Percentiles rank a stretch among this genome's conserved stretches.
Conservation (phyloP, 495 filamentous ascomycete species). For the Penicillium verhagenii region DNA sequence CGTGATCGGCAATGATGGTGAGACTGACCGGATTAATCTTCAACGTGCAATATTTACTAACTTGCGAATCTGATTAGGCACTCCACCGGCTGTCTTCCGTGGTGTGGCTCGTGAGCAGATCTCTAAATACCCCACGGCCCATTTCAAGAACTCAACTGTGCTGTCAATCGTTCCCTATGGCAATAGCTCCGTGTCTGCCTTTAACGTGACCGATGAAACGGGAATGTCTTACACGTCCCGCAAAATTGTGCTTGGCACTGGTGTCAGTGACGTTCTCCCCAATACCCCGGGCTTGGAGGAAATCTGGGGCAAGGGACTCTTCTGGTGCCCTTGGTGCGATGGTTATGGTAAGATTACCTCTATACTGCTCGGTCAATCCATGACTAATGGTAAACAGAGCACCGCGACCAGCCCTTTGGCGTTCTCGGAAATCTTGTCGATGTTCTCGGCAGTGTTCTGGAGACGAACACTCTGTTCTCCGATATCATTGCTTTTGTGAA, state of each 20-base stretch:
- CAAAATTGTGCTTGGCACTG: slow-evolving; percentile 56
- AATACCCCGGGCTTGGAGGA: slow-evolving; percentile 48
- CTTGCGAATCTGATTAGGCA: slow-evolving; percentile 31
- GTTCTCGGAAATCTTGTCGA: slow-evolving; percentile 46
- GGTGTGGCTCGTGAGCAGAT: slow-evolving; percentile 52
- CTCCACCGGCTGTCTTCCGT: slow-evolving; percentile 52
- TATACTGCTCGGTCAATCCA: neutral
- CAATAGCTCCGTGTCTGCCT: slow-evolving; percentile 35
- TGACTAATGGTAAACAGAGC: slow-evolving; percentile 14
- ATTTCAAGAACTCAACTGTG: slow-evolving; percentile 52
- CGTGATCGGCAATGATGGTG: slow-evolving; percentile 58
- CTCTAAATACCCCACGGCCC: slow-evolving; percentile 44
- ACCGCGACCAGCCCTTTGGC: slow-evolving; percentile 55
- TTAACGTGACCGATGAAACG: slow-evolving; percentile 37
- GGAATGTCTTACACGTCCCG: slow-evolving; percentile 42
- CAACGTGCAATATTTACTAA: neutral
- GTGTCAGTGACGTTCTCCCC: slow-evolving; percentile 54
- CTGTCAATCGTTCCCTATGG: slow-evolving; percentile 37
- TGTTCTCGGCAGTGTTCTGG: slow-evolving; percentile 41
- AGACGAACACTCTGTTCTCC: slow-evolving; percentile 46
- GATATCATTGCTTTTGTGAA: slow-evolving; percentile 53
- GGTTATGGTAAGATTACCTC: slow-evolving; percentile 36
- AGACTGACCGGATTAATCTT: neutral
- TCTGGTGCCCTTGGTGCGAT: slow-evolving; percentile 64
- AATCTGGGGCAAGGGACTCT: slow-evolving; percentile 57